Evolutionary conservation across 2,329 filamentous ascomycete genomes (phyloP).

Genomic region (Fusarium abutilonis): DNA sequence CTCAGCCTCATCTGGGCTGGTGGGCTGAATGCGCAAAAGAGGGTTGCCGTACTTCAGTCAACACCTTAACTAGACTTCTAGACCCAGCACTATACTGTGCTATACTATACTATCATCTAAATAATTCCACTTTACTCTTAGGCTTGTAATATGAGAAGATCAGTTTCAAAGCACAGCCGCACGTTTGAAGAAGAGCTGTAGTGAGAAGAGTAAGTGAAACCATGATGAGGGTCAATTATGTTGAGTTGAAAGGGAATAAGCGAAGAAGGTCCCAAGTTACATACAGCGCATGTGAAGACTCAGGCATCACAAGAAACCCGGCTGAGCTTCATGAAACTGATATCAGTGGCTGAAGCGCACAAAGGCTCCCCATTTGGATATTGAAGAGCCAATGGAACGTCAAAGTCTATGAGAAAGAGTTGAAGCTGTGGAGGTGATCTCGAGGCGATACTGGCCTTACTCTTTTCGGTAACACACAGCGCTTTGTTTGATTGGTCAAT

Average conservation of each 20-base stretch:
- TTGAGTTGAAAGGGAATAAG: rapidly evolving
- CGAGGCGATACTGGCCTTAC: slow-evolving; percentile 15
- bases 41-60: too few species aligned
- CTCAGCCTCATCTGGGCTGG: too few species aligned
- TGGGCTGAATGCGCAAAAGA: too few species aligned
- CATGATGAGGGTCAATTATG: slow-evolving; percentile 17
- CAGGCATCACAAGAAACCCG: neutral
- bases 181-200: neutral
- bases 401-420: neutral
- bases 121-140: too few species aligned
- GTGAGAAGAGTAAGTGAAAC: slow-evolving; percentile 1
- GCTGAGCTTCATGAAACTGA: neutral
- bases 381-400: neutral
- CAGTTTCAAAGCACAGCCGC: too few species aligned
- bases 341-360: neutral
- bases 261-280: neutral
- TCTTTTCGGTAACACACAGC: slow-evolving; percentile 1
- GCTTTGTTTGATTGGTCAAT: slow-evolving; percentile 10
- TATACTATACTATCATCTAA: too few species aligned
- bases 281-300: neutral
- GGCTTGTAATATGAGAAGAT: too few species aligned
- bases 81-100: too few species aligned
- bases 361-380: neutral
- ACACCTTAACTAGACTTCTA: too few species aligned
- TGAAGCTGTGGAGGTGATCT: neutral